phyloP scores from a whole-genome alignment of 495 filamentous ascomycete genomes.

The Penicillium fimorum region DNA sequence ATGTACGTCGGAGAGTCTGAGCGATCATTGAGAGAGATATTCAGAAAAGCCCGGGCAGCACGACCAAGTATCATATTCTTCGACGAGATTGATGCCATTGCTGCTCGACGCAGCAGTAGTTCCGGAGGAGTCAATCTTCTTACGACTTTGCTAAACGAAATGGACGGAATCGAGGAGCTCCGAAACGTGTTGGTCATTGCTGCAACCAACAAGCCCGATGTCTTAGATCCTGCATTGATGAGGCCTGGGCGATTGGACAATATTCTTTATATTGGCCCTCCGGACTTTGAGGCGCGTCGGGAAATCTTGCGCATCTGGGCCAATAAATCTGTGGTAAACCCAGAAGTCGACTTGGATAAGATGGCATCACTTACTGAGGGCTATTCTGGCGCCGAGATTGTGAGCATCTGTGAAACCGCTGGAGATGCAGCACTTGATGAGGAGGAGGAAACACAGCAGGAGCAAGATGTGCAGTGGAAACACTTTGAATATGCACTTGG shows the following conservation, averaged over 20 bases:
- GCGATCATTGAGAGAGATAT: conserved; percentile 81
- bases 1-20: conserved; percentile 99
- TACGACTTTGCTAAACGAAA: conserved; percentile 89
- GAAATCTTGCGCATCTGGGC: conserved; percentile 74
- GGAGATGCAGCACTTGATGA: conserved; percentile 58
- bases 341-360: conserved; percentile 63
- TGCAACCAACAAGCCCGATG: conserved; percentile 88
- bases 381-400: conserved; percentile 86
- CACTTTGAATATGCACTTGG: conserved; percentile 65
- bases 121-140: conserved; percentile 72
- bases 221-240: conserved; percentile 81
- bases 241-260: conserved; percentile 86
- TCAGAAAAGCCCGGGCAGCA: conserved; percentile 81
- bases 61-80: conserved; percentile 96
- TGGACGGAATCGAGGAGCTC: conserved; percentile 89
- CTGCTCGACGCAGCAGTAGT: conserved; percentile 61
- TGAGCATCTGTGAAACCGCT: conserved; percentile 72
- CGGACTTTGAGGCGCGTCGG: conserved; percentile 68
- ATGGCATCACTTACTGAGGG: conserved; percentile 74
- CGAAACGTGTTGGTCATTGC: conserved; percentile 87
- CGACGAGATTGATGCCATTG: conserved; percentile 95
- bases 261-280: conserved; percentile 86
- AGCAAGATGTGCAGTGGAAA: conserved; percentile 53
- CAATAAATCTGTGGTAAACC: conserved; percentile 55
- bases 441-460: conserved; percentile 44